phyloP scores from a whole-genome alignment of 2,329 filamentous ascomycete species.

The Neocatenulostroma microsporum region DNA sequence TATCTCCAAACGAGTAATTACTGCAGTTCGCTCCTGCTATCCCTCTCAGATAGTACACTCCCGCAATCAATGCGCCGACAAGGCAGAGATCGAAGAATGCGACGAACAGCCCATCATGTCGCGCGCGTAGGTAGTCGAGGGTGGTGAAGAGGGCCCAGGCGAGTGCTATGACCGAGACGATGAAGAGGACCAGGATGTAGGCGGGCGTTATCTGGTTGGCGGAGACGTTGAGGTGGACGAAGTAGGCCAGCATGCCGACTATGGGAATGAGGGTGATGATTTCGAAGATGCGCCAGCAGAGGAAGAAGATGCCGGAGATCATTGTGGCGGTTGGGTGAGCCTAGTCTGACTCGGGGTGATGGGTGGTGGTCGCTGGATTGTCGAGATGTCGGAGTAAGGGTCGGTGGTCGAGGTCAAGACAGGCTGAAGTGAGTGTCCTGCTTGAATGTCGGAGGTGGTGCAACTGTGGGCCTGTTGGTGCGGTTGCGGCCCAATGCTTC shows the following conservation, averaged over 20 bases:
- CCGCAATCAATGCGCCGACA: slow-evolving; percentile 56
- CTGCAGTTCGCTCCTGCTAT: slow-evolving; percentile 61
- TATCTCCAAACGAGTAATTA: slow-evolving; percentile 42
- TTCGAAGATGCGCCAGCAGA: slow-evolving; percentile 53
- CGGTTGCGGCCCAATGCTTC: background rate
- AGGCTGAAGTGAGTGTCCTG: too few species aligned
- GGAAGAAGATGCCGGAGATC: slow-evolving; percentile 51
- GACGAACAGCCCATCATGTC: slow-evolving; percentile 53
- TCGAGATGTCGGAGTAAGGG: background rate
- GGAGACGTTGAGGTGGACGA: slow-evolving; percentile 52
- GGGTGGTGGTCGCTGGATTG: background rate
- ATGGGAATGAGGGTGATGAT: slow-evolving; percentile 56
- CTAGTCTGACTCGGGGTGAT: background rate
- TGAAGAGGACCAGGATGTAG: slow-evolving; percentile 58
- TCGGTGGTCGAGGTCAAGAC: background rate
- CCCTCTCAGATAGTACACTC: slow-evolving; percentile 50
- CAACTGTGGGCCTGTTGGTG: background rate
- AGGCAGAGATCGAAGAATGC: slow-evolving; percentile 55
- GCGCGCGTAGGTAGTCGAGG: slow-evolving; percentile 51
- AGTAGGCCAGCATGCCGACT: slow-evolving; percentile 57
- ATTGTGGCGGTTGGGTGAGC: slow-evolving; percentile 25
- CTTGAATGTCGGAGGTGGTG: too few species aligned
- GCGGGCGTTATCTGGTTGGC: slow-evolving; percentile 51
- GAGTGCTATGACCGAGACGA: slow-evolving; percentile 53
- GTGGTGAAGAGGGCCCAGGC: slow-evolving; percentile 56